Conservation (phyloP, 169 alveolate species). For the Cryptosporidium tyzzeri region DNA sequence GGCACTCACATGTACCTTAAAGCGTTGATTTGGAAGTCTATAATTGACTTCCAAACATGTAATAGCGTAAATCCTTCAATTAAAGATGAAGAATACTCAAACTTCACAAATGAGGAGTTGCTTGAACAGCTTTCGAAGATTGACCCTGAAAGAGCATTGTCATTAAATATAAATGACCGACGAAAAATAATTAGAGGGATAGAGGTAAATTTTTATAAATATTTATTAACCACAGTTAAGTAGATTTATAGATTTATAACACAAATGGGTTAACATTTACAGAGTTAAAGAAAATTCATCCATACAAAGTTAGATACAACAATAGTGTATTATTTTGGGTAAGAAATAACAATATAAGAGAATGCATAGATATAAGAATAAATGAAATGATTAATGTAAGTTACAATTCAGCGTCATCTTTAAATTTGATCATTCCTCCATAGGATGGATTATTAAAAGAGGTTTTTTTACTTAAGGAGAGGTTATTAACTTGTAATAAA, state of each 20-base stretch:
- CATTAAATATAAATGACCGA: constrained; percentile 46
- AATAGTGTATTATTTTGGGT: constrained; percentile 42
- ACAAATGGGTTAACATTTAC: constrained; percentile 10
- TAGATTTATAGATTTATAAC: constrained; percentile 12
- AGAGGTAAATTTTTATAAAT: constrained; percentile 35
- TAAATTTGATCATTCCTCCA: neutral
- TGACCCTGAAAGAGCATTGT: constrained; percentile 54
- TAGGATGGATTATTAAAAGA: constrained; percentile 55
- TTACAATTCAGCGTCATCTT: neutral
- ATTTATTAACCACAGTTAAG: neutral
- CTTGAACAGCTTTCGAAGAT: neutral
- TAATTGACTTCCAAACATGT: constrained; percentile 9
- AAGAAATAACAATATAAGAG: neutral
- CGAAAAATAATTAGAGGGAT: constrained; percentile 52
- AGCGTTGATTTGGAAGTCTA: constrained; percentile 59
- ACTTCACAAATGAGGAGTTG: constrained; percentile 18
- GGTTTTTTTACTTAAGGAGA: constrained; percentile 46
- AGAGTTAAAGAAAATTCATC: constrained; percentile 1
- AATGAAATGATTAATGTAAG: neutral
- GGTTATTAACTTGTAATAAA: constrained; percentile 21
- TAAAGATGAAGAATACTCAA: constrained; percentile 50
- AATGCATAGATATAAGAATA: neutral
- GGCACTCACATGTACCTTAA: constrained; percentile 68
- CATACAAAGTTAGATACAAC: constrained; percentile 31
- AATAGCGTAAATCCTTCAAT: constrained; percentile 26